Conservation (phyloP, 2,329 filamentous ascomycete species). For the Exophiala aquamarina region DNA sequence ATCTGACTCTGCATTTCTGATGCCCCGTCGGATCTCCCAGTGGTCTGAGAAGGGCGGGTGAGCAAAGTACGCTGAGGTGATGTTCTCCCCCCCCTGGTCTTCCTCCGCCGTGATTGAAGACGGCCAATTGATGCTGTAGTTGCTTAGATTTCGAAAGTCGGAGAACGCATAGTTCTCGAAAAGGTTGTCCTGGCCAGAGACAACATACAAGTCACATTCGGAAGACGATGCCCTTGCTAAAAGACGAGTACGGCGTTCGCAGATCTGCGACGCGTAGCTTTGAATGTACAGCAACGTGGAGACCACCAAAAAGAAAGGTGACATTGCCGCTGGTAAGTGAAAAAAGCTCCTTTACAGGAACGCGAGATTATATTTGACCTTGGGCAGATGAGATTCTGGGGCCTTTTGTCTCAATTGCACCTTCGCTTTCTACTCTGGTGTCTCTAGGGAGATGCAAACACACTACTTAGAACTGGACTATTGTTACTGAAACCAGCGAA, state of each 20-base stretch:
- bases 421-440: no score
- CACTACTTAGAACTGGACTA: no score
- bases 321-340: no score
- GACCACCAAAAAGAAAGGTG: no score
- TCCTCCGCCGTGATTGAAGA: slow-evolving; percentile 26
- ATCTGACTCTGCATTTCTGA: slow-evolving; percentile 37
- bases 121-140: slow-evolving; percentile 30
- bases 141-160: slow-evolving; percentile 49
- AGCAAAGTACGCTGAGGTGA: slow-evolving; percentile 34
- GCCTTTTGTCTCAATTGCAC: no score
- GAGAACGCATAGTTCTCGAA: slow-evolving; percentile 54
- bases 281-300: no score
- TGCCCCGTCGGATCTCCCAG: slow-evolving; percentile 48
- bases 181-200: slow-evolving; percentile 44
- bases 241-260: not conserved
- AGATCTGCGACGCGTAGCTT: not conserved
- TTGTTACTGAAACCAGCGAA: no score
- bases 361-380: no score
- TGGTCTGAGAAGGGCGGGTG: slow-evolving; percentile 36
- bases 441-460: no score
- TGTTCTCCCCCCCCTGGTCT: slow-evolving; percentile 19
- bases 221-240: no score
- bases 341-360: no score
- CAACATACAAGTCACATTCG: slow-evolving; percentile 50
- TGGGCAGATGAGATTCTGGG: no score